Evolutionary conservation across 2,329 filamentous ascomycete species (phyloP).

Genomic region (Ophiobolus disseminans): DNA sequence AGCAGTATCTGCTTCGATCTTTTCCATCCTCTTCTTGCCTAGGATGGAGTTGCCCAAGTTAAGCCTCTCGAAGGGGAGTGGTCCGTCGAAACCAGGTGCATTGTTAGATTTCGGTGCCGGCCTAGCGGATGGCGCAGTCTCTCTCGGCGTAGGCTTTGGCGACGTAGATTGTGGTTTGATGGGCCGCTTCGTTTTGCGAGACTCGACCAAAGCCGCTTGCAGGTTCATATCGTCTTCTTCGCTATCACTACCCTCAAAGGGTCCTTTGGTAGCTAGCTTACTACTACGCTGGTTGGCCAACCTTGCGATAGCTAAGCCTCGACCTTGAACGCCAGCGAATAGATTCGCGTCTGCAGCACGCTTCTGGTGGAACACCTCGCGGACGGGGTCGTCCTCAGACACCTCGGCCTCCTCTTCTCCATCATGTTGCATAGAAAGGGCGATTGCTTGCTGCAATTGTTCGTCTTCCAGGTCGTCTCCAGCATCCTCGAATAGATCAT

Average conservation of each 20-base stretch:
- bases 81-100: conserved; percentile 73
- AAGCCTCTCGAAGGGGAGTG: conserved; percentile 85
- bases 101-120: conserved; percentile 57
- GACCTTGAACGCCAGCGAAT: conserved; percentile 51
- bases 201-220: conserved; percentile 75
- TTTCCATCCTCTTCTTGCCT: conserved; percentile 61
- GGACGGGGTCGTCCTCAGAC: conserved; percentile 52
- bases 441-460: conserved; percentile 81
- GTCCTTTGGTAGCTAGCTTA: conserved; percentile 51
- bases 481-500: conserved; percentile 64
- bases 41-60: conserved; percentile 70
- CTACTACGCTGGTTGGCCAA: conserved; percentile 77
- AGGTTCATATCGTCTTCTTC: conserved; percentile 82
- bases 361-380: conserved; percentile 56
- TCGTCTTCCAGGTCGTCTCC: conserved; percentile 67
- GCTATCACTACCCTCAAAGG: conserved; percentile 56
- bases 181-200: conserved; percentile 61
- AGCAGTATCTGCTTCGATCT: conserved; percentile 60
- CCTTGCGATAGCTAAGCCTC: conserved; percentile 69
- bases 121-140: conserved; percentile 21
- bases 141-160: conserved; percentile 28
- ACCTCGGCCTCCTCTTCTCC: conserved; percentile 60
- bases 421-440: conserved; percentile 75
- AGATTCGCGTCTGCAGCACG: conserved; percentile 53
- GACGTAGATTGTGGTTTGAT: conserved; percentile 40